Evolutionary conservation across 306 rosid genomes (phyloP), one percentile per base, ranked within the genome.

Genomic region (Cyamopsis tetragonoloba): DNA sequence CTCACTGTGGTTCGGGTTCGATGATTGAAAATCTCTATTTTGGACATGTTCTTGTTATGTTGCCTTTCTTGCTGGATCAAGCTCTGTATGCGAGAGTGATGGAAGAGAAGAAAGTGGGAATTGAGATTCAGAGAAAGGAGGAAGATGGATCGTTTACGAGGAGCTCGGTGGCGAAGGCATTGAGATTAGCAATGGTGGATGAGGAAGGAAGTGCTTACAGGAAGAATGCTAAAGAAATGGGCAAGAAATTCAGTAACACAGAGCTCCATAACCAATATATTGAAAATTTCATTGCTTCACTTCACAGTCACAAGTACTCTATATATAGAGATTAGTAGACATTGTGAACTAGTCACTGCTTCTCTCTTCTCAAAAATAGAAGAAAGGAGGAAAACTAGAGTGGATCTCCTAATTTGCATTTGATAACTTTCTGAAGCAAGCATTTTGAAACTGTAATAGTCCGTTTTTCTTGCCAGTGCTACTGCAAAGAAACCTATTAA

Each of bases 1-100:
- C 77, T 53, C 92, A 87, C 13, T 75, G 79, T 41, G 84, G 89
- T 34, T 82, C 80, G 73, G 80, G 89, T 65, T 84, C 88, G 39
- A 56, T 80, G 27, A 60, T 84, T 48, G 82, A 79, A 20, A 51
- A 77, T 66, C 80, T 87, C 27, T 39, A 77, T 62, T 78, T 72
- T 60, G 82, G 82, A 14, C 82, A 72, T 11, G 79, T 72, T 51
- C 79, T 78, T 78, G 75, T 78, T 20, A 78, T 78, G 79, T 18
- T 78, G 47, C 79, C 82, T 0, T 72, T 72, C 43, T 72, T 78
- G 0, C 41, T 78, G 0, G 82, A 78, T 28, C 82, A 78, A 72
- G 78, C 55, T 17, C 51, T 78, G 1, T 78, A 73, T 78, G 51
- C 82, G 12, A 78, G 82, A 66, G 82, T 72, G 2, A 72, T 78